Percentiles rank a stretch among this genome's conserved stretches.
phyloP scores from a whole-genome alignment of 257 asterid genomes.

The Nyctanthes arbortristis region DNA sequence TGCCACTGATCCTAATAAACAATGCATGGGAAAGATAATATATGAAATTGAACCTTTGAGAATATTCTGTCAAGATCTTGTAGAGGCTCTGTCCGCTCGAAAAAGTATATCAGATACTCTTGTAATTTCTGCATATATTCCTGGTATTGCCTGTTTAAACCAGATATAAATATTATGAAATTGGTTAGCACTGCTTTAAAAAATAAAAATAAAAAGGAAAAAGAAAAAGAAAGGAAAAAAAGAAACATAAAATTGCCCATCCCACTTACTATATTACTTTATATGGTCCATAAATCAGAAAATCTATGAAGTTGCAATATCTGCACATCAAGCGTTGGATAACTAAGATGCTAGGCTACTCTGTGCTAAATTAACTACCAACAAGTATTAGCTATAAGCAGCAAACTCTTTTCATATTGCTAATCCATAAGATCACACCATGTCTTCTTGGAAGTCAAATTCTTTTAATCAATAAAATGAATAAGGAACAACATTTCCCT shows the following conservation, averaged over 20 bases:
- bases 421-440: neutral
- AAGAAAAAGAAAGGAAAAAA: neutral
- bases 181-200: neutral
- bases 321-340: neutral
- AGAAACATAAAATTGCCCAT: neutral
- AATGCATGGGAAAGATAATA: slow-evolving; percentile 2
- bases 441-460: neutral
- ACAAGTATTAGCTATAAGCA: neutral
- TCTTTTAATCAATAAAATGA: neutral
- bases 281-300: neutral
- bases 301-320: neutral
- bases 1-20: slow-evolving; percentile 6
- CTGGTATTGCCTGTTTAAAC: slow-evolving; percentile 63
- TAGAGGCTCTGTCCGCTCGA: slow-evolving; percentile 84
- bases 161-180: slow-evolving; percentile 16
- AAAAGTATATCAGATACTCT: slow-evolving; percentile 75
- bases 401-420: neutral
- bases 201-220: too few relatives aligned
- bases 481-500: neutral
- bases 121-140: slow-evolving; percentile 78
- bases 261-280: neutral
- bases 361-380: neutral
- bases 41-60: slow-evolving; percentile 56
- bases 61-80: slow-evolving; percentile 89
- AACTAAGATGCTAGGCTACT: neutral